Percentiles rank a stretch among this genome's conserved stretches.
Conservation (phyloP, 140 eudicot genomes). For the Ambrosia hybrid region DNA sequence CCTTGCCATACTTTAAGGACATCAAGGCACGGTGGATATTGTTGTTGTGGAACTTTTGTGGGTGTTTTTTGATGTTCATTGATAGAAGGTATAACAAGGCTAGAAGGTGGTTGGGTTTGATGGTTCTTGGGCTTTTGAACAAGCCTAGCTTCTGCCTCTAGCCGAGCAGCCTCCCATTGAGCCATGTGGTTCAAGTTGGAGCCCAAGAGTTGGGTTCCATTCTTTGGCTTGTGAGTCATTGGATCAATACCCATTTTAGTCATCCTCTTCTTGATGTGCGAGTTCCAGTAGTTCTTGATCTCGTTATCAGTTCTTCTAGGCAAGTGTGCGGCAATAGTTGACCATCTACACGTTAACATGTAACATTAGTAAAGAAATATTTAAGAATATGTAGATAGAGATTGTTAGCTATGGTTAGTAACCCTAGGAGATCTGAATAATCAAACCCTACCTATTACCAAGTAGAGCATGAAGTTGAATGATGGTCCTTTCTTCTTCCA, state of each 20-base stretch:
- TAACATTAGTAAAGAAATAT: background rate
- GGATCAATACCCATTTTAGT: constrained; percentile 81
- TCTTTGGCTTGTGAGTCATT: constrained; percentile 64
- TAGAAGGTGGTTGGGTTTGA: constrained; percentile 29
- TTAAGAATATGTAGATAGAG: background rate
- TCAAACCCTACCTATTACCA: constrained; percentile 54
- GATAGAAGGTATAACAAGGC: constrained; percentile 16
- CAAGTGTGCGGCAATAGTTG: constrained; percentile 64
- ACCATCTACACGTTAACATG: constrained; percentile 47
- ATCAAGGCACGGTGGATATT: constrained; percentile 45
- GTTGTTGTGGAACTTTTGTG: constrained; percentile 25
- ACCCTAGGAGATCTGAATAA: background rate
- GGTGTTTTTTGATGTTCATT: constrained; percentile 24
- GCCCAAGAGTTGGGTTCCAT: constrained; percentile 33
- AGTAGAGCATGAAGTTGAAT: constrained; percentile 80
- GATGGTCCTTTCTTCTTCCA: constrained; percentile 67
- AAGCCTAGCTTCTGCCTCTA: constrained; percentile 79
- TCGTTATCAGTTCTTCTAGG: constrained; percentile 77
- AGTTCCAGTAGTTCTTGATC: constrained; percentile 76
- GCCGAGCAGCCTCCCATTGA: constrained; percentile 82
- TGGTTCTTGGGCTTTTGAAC: constrained; percentile 40
- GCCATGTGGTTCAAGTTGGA: constrained; percentile 74
- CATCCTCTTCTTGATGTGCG: constrained; percentile 66
- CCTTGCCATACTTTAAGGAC: constrained; percentile 57
- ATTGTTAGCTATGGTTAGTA: background rate